Conservation (phyloP, 768 basidiomycete species). For the Erythrobasidium yunnanense region DNA sequence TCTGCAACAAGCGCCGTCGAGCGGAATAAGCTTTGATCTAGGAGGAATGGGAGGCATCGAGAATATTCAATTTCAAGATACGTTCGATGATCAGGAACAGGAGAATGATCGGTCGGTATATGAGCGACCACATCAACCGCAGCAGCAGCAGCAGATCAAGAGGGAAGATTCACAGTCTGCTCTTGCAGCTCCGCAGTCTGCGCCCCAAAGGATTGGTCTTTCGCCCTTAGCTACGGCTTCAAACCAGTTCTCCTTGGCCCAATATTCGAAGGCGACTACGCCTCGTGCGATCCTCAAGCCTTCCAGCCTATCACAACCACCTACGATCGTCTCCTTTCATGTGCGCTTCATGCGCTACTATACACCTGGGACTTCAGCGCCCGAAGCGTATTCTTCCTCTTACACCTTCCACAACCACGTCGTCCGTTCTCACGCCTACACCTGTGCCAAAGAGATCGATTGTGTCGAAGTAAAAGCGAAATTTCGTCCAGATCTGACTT, state of each 20-base stretch:
- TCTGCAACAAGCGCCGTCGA: not conserved
- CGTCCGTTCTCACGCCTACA: constrained; percentile 1
- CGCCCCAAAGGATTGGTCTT: not conserved
- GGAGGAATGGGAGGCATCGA: not conserved
- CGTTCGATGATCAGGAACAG: not conserved
- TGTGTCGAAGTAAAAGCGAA: not conserved
- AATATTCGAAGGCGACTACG: not conserved
- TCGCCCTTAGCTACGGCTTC: not conserved
- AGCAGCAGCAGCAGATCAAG: not conserved
- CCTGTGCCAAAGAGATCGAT: not conserved
- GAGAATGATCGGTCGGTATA: not conserved
- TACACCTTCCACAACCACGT: not conserved
- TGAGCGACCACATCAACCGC: not conserved
- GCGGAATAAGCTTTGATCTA: not conserved
- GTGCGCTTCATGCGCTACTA: not conserved
- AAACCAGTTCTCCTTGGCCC: not conserved
- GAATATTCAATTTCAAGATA: constrained; percentile 2
- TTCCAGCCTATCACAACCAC: not conserved
- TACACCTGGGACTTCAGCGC: not conserved
- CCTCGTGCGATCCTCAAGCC: not conserved
- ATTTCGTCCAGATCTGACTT: no score
- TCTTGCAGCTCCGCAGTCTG: not conserved
- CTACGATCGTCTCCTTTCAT: not conserved
- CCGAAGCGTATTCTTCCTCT: no score
- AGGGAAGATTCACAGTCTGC: not conserved